Evolutionary conservation across 768 basidiomycete genomes (phyloP).

Genomic region (Mycena pura): DNA sequence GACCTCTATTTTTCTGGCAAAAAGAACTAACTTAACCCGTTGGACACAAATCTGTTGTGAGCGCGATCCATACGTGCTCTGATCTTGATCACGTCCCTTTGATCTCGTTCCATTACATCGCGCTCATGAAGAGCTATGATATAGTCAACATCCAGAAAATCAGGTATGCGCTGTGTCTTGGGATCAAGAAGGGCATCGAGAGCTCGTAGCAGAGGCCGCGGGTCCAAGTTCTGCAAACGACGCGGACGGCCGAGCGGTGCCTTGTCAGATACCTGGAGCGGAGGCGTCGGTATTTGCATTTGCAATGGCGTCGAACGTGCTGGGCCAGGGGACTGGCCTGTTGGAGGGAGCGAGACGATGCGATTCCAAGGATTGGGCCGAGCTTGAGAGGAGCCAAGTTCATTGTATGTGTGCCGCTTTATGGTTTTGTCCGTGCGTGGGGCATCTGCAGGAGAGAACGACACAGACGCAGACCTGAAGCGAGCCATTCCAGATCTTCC

Average conservation of each 20-base stretch:
- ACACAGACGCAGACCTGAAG: conserved; percentile 13
- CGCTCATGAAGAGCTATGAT: conserved; percentile 34
- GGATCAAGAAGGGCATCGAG: conserved; percentile 23
- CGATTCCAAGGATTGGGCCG: conserved; percentile 2
- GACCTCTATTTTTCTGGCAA: no score
- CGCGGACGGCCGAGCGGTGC: conserved; percentile 7
- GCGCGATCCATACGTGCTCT: conserved; percentile 17
- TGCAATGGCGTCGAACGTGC: not conserved
- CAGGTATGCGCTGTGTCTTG: conserved; percentile 20
- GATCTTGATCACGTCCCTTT: conserved; percentile 24
- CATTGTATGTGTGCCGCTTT: conserved; percentile 22
- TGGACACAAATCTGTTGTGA: conserved; percentile 1
- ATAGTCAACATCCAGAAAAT: conserved; percentile 31
- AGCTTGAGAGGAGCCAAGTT: not conserved
- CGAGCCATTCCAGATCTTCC: not conserved
- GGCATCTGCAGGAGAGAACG: not conserved
- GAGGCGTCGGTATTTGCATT: not conserved
- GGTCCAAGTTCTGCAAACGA: conserved; percentile 20
- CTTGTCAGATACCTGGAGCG: not conserved
- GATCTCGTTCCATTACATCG: conserved; percentile 33
- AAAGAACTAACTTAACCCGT: conserved; percentile 13
- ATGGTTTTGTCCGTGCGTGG: conserved; percentile 30
- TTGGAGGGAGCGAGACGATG: conserved; percentile 14
- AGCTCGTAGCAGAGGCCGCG: conserved; percentile 18
- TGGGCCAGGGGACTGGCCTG: not conserved